A percentile compares a stretch with the other conserved stretches of the same genome.
Conservation (phyloP, 2,329 filamentous ascomycete species). For the Beauveria sp. region DNA sequence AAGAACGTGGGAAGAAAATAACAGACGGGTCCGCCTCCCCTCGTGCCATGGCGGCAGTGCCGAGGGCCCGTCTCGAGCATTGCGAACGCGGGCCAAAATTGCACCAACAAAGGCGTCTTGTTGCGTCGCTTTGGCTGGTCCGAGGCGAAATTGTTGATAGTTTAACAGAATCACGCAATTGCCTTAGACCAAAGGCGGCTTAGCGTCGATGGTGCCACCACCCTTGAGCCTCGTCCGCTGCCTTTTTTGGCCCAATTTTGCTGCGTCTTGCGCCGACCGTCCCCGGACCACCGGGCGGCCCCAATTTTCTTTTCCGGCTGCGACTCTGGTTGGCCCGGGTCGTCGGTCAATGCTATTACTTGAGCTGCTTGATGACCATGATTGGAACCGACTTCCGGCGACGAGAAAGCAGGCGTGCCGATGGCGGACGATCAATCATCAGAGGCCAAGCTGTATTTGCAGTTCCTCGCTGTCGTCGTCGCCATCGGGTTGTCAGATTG, state of each 20-base stretch:
- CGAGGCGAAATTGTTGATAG: slow-evolving; percentile 27
- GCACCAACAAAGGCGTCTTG: slow-evolving; percentile 15
- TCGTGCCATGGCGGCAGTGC: background rate
- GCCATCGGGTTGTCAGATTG: background rate
- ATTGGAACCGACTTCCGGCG: background rate
- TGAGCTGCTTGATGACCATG: background rate
- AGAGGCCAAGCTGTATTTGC: background rate
- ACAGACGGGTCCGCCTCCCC: slow-evolving; percentile 3
- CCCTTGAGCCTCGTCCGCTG: slow-evolving; percentile 2
- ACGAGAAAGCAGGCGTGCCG: background rate
- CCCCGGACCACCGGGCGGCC: slow-evolving; percentile 1
- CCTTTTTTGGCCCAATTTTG: slow-evolving; percentile 6
- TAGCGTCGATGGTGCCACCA: slow-evolving; percentile 19
- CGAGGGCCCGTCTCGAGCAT: slow-evolving; percentile 2
- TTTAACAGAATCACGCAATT: slow-evolving; percentile 34
- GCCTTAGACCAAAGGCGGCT: slow-evolving; percentile 23
- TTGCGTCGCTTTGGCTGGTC: background rate
- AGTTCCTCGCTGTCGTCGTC: background rate
- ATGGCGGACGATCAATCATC: background rate
- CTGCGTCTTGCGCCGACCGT: background rate
- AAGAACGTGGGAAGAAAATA: background rate
- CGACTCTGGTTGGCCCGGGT: slow-evolving; percentile 6
- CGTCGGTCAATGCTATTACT: background rate
- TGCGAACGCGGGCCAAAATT: slow-evolving; percentile 12
- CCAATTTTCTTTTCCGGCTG: slow-evolving; percentile 4